Evolutionary conservation across 164 flowering plant genomes (phyloP), one percentile per base, ranked within the genome.

Genomic region (Macadamia integrifolia): DNA sequence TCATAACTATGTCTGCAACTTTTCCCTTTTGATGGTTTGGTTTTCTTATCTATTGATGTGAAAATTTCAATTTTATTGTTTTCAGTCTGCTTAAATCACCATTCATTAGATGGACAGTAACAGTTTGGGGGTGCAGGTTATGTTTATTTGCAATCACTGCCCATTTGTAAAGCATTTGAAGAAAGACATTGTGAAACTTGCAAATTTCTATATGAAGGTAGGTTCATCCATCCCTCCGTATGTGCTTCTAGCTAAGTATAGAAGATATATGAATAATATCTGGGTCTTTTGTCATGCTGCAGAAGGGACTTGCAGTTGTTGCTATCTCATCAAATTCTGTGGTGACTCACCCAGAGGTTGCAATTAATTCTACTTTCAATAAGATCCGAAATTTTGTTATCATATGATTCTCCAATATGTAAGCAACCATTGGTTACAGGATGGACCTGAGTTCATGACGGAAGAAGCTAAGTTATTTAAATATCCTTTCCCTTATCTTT

Each of bases 101-200:
- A 29, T 50, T n/a, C 18, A 50, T 49, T 30, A 29, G 35, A 40
- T 66, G 32, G 48, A 17, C 14, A 2, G 13, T 62, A 10, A 44
- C 49, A 44, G 52, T 62, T 13, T 57, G 29, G 18, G 69, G 50
- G 6, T 75, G 80, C 83, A 89, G 98, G 96, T 91, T 55, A 91
- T 93, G 96, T 89, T 91, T 78, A 86, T 91, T 43, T 91, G 98
- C 88, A 91, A 91, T 66, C 97, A 91, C 76, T 93, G 96, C 74
- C 98, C 98, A 4, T 93, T 93, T 76, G 98, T 93, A 46, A 88
- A 64, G 68, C 91, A 84, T 80, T 76, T 91, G 88, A 87, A 89
- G 73, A 81, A 86, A 57, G 91, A 82, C 72, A 77, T 93, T 53
- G 94, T 85, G 72, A 91, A 84, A 80, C 90, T 93, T 72, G 49